Evolutionary conservation across 345 rosid species (phyloP).

Genomic region (Eucalyptus tenuipes): DNA sequence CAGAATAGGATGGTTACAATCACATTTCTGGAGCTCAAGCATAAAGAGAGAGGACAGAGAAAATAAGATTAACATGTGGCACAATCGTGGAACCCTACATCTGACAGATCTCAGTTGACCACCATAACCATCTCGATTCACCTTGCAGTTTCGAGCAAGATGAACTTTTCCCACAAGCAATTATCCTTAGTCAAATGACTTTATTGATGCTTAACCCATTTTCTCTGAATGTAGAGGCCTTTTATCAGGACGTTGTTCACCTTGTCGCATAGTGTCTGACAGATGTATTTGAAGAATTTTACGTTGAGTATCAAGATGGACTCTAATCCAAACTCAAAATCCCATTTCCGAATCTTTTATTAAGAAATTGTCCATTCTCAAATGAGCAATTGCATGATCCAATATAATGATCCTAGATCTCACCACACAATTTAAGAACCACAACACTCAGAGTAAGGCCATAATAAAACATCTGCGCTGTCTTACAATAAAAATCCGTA

Average conservation of each 20-base stretch:
- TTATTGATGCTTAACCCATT: neutral
- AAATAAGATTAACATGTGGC: neutral
- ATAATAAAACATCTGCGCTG: neutral
- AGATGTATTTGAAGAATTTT: neutral
- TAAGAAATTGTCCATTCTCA: neutral
- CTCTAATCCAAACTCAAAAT: neutral
- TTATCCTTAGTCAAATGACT: neutral
- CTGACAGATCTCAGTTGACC: neutral
- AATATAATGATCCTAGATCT: neutral
- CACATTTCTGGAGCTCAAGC: neutral
- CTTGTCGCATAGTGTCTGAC: neutral
- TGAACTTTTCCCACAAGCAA: neutral
- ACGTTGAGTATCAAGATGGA: neutral
- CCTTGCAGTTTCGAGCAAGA: neutral
- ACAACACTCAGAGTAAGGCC: neutral
- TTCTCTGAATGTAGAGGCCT: neutral
- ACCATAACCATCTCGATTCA: neutral
- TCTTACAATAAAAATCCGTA: neutral
- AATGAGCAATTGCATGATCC: neutral
- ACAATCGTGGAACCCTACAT: neutral
- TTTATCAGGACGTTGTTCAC: neutral
- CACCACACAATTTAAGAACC: neutral
- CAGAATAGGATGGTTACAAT: neutral
- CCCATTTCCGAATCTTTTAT: neutral
- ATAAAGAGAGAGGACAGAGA: neutral